These are phyloP conservation scores for Xylariaceae sp. DNA, from an alignment of 2,329 filamentous ascomycete genomes.

Conservation along the genomic window DNA sequence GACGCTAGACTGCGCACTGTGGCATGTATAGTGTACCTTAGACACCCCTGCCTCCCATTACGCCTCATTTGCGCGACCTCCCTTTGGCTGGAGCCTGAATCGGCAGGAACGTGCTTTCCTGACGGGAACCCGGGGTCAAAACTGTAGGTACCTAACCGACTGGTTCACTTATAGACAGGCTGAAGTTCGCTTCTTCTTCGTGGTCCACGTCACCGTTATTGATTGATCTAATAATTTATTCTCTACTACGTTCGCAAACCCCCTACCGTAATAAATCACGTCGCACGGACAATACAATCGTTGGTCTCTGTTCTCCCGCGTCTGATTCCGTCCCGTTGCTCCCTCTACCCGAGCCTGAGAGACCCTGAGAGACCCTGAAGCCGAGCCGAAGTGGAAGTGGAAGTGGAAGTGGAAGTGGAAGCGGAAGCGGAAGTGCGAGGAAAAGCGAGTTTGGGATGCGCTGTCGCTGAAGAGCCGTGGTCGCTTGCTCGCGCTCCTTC, in stretches of 20 bases:
- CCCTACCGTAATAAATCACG: slow-evolving; percentile 6
- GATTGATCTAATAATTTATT: background rate
- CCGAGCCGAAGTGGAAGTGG: slow-evolving; percentile 7
- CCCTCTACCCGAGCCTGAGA: slow-evolving; percentile 2
- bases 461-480: slow-evolving; percentile 21
- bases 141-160: slow-evolving; percentile 2
- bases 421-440: background rate
- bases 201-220: slow-evolving; percentile 1
- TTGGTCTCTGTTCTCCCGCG: slow-evolving; percentile 1
- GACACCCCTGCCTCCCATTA: slow-evolving; percentile 5
- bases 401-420: slow-evolving; percentile 11
- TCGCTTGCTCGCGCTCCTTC: slow-evolving; percentile 17
- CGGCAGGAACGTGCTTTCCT: background rate
- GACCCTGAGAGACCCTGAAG: background rate
- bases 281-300: background rate
- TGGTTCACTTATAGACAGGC: background rate
- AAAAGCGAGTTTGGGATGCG: slow-evolving; percentile 18
- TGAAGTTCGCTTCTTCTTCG: slow-evolving; percentile 15
- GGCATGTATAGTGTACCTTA: background rate
- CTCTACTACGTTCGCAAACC: background rate
- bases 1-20: background rate
- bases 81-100: background rate
- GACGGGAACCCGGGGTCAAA: background rate
- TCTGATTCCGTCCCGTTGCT: background rate
- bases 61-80: slow-evolving; percentile 7